Evolutionary conservation across 768 basidiomycete genomes (phyloP).

Genomic region (Aureoboletus auriporus): DNA sequence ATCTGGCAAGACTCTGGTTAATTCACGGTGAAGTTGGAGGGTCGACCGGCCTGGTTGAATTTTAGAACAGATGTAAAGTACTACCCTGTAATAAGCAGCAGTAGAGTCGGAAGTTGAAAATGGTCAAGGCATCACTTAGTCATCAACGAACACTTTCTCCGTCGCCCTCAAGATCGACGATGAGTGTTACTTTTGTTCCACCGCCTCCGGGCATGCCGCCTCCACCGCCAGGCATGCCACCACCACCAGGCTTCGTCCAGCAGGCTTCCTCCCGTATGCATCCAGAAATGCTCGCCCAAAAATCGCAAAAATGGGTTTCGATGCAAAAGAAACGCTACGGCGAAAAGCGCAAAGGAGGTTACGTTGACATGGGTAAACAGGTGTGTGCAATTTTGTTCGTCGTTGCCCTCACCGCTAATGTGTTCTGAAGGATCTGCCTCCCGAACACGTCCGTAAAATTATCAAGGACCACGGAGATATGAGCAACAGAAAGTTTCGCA

Average conservation of each 20-base stretch:
- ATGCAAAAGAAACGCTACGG: conserved; percentile 93
- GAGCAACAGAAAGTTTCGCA: conserved; percentile 98
- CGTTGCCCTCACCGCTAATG: conserved; percentile 2
- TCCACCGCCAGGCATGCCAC: conserved; percentile 40
- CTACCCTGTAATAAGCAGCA: too few relatives aligned
- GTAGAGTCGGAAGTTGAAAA: conserved; percentile 21
- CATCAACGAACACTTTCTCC: conserved; percentile 20
- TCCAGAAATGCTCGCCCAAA: conserved; percentile 76
- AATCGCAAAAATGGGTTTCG: conserved; percentile 94
- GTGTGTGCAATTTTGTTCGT: conserved; percentile 37
- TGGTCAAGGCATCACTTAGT: conserved; percentile 16
- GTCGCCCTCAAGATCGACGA: conserved; percentile 29
- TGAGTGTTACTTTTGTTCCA: conserved; percentile 31
- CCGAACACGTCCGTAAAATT: conserved; percentile 98
- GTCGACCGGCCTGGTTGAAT: too few relatives aligned
- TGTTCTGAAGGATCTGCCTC: conserved; percentile 74
- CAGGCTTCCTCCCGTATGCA: conserved; percentile 43
- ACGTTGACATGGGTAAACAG: conserved; percentile 91
- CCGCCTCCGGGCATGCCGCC: conserved; percentile 42
- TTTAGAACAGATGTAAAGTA: too few relatives aligned
- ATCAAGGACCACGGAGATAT: conserved; percentile 99
- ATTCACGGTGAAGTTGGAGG: too few relatives aligned
- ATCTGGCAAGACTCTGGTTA: too few relatives aligned
- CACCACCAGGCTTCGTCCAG: conserved; percentile 29
- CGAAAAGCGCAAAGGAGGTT: conserved; percentile 85